Evolutionary conservation across 208 protist species (phyloP).

Genomic region (Wallacemonas sp.): DNA sequence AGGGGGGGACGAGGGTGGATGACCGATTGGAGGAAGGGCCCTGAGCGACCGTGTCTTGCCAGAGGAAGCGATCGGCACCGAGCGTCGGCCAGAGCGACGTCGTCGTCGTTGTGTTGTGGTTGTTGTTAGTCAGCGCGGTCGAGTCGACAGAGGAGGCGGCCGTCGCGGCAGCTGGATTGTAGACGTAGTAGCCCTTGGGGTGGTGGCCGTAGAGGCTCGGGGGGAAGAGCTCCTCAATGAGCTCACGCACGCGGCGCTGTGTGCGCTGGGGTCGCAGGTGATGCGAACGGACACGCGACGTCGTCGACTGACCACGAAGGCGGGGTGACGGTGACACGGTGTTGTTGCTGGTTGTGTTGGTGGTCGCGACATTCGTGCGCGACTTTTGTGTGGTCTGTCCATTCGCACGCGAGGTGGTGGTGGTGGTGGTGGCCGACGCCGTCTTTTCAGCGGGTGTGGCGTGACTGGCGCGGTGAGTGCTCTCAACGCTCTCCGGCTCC

Average conservation of each 20-base stretch:
- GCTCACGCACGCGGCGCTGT: conserved; percentile 64
- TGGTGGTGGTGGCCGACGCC: conserved; percentile 15
- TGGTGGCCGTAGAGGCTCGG: conserved; percentile 25
- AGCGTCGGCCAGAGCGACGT: neutral
- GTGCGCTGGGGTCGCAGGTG: conserved; percentile 1
- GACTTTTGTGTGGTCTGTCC: neutral
- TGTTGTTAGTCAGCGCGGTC: too few relatives aligned
- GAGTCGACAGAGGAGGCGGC: too few relatives aligned
- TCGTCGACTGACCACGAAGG: too few relatives aligned
- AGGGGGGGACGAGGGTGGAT: neutral
- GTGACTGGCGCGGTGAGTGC: neutral
- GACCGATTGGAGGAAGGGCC: conserved; percentile 2
- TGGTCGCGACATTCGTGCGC: too few relatives aligned
- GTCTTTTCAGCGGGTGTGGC: too few relatives aligned
- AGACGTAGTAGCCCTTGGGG: conserved; percentile 5
- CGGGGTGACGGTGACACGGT: too few relatives aligned
- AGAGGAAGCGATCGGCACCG: conserved; percentile 5
- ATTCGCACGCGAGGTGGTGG: neutral
- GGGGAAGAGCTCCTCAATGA: conserved; percentile 81
- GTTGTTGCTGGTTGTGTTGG: too few relatives aligned
- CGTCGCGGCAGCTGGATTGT: neutral
- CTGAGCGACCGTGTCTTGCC: conserved; percentile 14
- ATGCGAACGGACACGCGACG: too few relatives aligned
- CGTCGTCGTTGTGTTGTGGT: neutral
- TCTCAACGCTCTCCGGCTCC: conserved; percentile 5